A percentile compares a stretch with the other conserved stretches of the same genome.
phyloP scores from a whole-genome alignment of 805 yeast genomes.

The Ogataea pilisensis region DNA sequence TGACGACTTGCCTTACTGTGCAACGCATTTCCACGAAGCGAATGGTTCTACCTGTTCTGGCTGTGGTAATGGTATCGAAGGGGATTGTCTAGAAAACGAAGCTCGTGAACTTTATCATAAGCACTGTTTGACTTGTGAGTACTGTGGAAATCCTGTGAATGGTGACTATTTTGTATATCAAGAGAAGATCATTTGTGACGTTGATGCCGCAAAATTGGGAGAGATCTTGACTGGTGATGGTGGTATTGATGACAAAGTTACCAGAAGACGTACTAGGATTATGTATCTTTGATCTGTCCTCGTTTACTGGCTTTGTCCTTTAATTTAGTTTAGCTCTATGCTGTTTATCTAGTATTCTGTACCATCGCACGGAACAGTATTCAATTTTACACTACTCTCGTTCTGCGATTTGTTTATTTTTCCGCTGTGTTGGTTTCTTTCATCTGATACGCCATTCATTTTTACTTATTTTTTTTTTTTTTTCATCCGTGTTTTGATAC shows the following conservation, averaged over 20 bases:
- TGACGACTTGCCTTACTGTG: conserved; percentile 79
- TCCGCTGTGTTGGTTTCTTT: too few relatives aligned
- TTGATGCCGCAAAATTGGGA: conserved; percentile 26
- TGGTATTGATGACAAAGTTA: conserved; percentile 15
- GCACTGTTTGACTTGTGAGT: conserved; percentile 63
- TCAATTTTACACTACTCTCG: too few relatives aligned
- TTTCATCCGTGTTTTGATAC: too few relatives aligned
- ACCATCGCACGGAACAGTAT: too few relatives aligned
- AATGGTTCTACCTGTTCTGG: conserved; percentile 71
- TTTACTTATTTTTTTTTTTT: too few relatives aligned
- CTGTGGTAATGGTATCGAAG: conserved; percentile 80
- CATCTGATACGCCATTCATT: too few relatives aligned
- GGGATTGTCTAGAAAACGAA: conserved; percentile 82
- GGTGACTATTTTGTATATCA: conserved; percentile 54
- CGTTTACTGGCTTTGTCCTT: too few relatives aligned
- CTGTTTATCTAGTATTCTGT: too few relatives aligned
- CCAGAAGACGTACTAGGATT: conserved; percentile 31
- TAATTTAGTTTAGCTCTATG: too few relatives aligned
- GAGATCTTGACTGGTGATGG: conserved; percentile 10
- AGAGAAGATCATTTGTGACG: conserved; percentile 49
- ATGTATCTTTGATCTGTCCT: conserved; percentile 18
- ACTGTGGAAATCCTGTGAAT: conserved; percentile 49
- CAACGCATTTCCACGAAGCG: conserved; percentile 65
- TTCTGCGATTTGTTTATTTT: too few relatives aligned
- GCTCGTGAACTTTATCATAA: conserved; percentile 68